These are phyloP conservation scores for Tuber borchii DNA, from an alignment of 495 filamentous ascomycete species.

Conservation along the genomic window DNA sequence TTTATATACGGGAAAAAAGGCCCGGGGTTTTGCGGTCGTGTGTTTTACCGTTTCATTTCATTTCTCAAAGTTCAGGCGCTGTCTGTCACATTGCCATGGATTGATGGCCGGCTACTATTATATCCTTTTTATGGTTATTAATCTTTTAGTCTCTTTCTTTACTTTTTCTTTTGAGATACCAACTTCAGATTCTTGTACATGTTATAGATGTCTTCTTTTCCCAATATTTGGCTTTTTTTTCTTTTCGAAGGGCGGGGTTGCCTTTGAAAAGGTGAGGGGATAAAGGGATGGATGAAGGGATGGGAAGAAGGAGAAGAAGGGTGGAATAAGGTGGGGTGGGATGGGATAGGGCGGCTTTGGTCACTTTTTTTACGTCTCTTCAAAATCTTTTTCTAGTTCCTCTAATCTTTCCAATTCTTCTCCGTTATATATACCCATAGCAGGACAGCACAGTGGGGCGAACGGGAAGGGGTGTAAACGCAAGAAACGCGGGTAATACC, in stretches of 20 bases:
- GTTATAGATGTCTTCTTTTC: background rate
- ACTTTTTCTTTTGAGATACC: background rate
- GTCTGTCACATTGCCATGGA: background rate
- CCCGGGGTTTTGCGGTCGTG: background rate
- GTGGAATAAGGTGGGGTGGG: background rate
- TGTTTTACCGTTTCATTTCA: background rate
- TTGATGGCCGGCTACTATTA: slow-evolving; percentile 3
- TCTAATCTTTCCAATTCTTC: background rate
- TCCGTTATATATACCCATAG: background rate
- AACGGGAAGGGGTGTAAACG: background rate
- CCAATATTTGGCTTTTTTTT: background rate
- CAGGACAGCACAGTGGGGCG: background rate
- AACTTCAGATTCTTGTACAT: background rate
- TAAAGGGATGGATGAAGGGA: background rate
- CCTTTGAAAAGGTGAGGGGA: background rate
- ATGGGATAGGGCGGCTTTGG: background rate
- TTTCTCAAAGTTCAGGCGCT: slow-evolving; percentile 1
- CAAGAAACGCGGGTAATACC: background rate
- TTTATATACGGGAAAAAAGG: background rate
- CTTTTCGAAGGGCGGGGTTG: too few relatives aligned
- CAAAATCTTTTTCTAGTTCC: background rate
- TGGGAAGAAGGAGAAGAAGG: background rate
- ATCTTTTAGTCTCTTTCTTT: background rate
- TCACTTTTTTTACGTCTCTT: background rate
- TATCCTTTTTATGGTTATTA: slow-evolving; percentile 1